Evolutionary conservation across 805 yeast genomes (phyloP), one percentile per base, ranked within the genome.

Genomic region (Saccharomycopsis fibuligera): DNA sequence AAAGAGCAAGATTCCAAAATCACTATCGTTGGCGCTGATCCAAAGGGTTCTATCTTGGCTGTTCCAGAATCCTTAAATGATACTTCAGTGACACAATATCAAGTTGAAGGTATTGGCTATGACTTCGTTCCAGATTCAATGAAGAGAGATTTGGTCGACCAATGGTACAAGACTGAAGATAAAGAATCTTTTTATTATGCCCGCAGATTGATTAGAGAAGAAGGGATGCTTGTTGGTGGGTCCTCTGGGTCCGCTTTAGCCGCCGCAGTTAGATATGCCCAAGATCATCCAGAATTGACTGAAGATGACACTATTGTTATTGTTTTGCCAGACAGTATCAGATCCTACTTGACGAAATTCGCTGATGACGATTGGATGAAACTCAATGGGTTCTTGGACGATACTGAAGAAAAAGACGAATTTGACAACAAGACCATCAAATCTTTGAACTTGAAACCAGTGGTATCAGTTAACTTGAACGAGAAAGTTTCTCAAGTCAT

Each of bases 291-390:
- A 40, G 73, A 70, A 53, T 73, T 86, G 62, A 76, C 83, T 41
- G 87, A 83, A 68, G 76, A 81, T 44, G 95, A 84, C 57, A 76
- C 76, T 17, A 75, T 86, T 51, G 95, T 86, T 29, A 88, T 83
- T 41, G 82, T 86, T 21, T 78, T 85, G 76, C 95, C 96, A 40
- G 96, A 86, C 64, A 81, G 89, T 37, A 79, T 86, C 61, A 79
- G 96, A 72, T 86, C 95, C 3, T 86, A 86, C 68, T 73, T 86
- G 66, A 79, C 93, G 55, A 86, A 86, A 68, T 86, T 86, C 61
- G 91, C 86, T 35, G 95, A 86, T 63, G 95, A 87, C 60, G 95
- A 86, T 66, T 86, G 96, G 96, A 79, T 86, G 84, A 76, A 74
- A 62, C 78, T 78, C 58, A 85, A 86, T 62, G 84, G 85, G 2